Evolutionary conservation across 192 early-diverging fungal genomes (phyloP), one percentile per base, ranked within the genome.

Genomic region (Globomyces pollinis-pini): DNA sequence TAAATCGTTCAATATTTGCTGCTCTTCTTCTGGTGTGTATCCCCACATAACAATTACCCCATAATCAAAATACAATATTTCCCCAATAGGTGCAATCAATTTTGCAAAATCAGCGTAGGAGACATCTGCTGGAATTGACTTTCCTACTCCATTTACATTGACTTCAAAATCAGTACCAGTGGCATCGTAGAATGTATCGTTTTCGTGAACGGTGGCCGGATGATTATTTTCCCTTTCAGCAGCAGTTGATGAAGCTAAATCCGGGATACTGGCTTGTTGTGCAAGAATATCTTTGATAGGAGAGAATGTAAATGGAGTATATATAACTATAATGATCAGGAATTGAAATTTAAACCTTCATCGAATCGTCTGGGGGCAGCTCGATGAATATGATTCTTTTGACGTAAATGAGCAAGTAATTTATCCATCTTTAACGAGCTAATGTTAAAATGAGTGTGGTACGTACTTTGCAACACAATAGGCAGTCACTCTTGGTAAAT

Each of bases 21-120:
- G 68, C 56, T 96, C 93, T 59, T 98, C 91, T 20, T 76, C 66
- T 54, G 87, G 85, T 24, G 84, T 79, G 83, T 94, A 89, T 30
- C 92, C 93, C 95, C 95, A 98, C 61, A 98, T 87, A 0, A 98
- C 95, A 12, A 91, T 81, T 5, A 94, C 93, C 32, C 93, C 91
- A 65, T 94, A 94, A 63, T 93, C 91, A 69, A 98, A 95, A 49
- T 86, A 81, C 62, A 94, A 84, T 41, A 90, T 69, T 67, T 95
- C 91, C 30, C 80, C 71, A 21, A 70, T 60, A 11, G 67, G 66
- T 11, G 67, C 59, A 33, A 73, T 72, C 4, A 62, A 57, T 56
- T 72, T 72, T 7, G 70, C 70, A 28, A 72, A 59, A 15, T 36
- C 34, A 1, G 43, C 55, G 32, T 64, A 61, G 4, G 59, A 28